Evolutionary conservation across 2,329 filamentous ascomycete genomes (phyloP).

Genomic region (Microsporum audouinii): DNA sequence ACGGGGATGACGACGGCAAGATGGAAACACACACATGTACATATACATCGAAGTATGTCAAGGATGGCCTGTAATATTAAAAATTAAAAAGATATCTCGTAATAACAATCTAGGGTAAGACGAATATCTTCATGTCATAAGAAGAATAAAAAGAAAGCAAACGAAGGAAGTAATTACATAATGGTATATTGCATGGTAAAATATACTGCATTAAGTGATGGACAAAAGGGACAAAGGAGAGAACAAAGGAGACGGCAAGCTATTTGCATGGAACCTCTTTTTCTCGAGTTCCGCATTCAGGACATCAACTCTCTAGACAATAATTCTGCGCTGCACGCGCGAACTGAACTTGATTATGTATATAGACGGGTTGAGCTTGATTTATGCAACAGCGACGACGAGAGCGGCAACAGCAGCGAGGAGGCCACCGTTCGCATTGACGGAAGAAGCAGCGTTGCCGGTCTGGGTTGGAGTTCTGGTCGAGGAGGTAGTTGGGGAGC

Average conservation of each 20-base stretch:
- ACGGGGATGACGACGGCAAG: neutral
- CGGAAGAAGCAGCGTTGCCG: conserved; percentile 16
- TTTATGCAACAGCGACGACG: conserved; percentile 9
- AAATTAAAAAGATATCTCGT: neutral
- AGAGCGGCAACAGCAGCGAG: conserved; percentile 11
- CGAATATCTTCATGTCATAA: neutral
- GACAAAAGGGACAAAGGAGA: neutral
- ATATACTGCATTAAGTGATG: neutral
- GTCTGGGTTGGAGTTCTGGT: neutral
- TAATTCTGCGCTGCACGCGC: neutral
- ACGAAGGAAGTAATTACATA: neutral
- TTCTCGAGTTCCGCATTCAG: neutral
- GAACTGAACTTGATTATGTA: neutral
- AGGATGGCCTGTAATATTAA: neutral
- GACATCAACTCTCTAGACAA: neutral
- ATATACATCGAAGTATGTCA: neutral
- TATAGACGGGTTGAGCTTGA: neutral
- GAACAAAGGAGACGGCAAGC: neutral
- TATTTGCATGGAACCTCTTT: neutral
- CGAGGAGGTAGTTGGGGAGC: neutral
- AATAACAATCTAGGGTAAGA: neutral
- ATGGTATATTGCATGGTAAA: neutral
- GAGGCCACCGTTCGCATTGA: conserved; percentile 14
- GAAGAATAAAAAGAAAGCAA: neutral
- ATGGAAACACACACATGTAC: neutral